Conservation (phyloP, 2,329 filamentous ascomycete genomes). For the Claviceps digitariae region DNA sequence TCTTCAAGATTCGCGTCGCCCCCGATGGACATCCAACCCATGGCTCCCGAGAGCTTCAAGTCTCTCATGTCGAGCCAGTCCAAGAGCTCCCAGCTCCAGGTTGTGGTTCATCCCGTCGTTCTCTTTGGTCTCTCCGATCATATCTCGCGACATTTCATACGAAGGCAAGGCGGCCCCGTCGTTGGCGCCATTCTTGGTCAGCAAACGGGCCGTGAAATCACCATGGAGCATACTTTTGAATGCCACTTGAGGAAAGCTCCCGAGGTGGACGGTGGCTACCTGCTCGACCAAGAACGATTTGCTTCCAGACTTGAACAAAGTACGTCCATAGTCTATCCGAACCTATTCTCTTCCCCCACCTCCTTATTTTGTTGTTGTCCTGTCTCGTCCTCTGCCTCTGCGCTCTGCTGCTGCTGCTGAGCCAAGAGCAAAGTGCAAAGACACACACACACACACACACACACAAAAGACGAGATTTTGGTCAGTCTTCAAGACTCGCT, state of each 20-base stretch:
- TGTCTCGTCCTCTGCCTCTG: not conserved
- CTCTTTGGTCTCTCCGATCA: slow-evolving; percentile 95
- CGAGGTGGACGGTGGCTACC: slow-evolving; percentile 39
- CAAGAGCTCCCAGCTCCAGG: slow-evolving; percentile 60
- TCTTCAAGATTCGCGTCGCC: too few relatives aligned
- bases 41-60: slow-evolving; percentile 25
- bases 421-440: not conserved
- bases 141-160: slow-evolving; percentile 78
- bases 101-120: slow-evolving; percentile 83
- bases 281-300: slow-evolving; percentile 62
- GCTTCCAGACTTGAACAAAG: slow-evolving; percentile 69
- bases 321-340: slow-evolving; percentile 27
- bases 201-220: slow-evolving; percentile 81
- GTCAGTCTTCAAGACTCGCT: not conserved
- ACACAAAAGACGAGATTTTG: not conserved
- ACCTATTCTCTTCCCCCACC: not conserved
- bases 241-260: slow-evolving; percentile 42
- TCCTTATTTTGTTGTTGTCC: not conserved
- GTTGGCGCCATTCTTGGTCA: slow-evolving; percentile 83
- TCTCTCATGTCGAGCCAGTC: slow-evolving; percentile 48
- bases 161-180: slow-evolving; percentile 61
- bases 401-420: not conserved
- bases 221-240: slow-evolving; percentile 87
- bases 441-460: not conserved
- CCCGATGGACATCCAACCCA: not conserved